Evolutionary conservation across 2,329 filamentous ascomycete species (phyloP), one percentile per base, ranked within the genome.

Genomic region (Fusarium goolgardi): DNA sequence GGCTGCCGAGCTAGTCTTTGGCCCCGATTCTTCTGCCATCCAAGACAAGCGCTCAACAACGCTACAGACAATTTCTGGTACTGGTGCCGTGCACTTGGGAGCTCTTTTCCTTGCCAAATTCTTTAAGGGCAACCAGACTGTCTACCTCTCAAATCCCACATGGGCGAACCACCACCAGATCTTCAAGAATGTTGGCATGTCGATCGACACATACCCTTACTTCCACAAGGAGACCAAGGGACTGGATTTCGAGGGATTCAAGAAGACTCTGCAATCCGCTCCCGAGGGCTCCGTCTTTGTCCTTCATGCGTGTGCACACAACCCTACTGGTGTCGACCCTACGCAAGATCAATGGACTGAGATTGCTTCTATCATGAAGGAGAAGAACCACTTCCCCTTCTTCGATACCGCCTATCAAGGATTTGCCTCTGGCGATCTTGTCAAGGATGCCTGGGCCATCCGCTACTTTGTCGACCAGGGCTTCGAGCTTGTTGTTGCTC

Each of bases 111-210:
- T 99, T 63, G 84, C 91, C 79, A 94, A 91, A 80, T 99, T 98
- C 88, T 97, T 93, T 86, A 84, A 85, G 76, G 85, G 86, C 77
- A 88, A 86, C 81, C 90, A 88, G 71, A 88, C 90, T 62, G 88
- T 96, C 81, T 97, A 97, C 86, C 85, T 98, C 79, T 97, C 94
- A 75, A 92, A 91, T 80, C 96, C 96, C 54, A 99, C 96, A 65
- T 99, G 96, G 96, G 94, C 92, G 72, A 99, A 99, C 84, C 96
- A 99, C 88, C 90, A 96, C 83, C 96, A 98, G 81, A 97, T 99
- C 85, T 97, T 99, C 84, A 88, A 85, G 81, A 98, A 98, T 78
- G 94, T 97, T 76, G 86, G 87, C 73, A 84, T 98, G 31, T 83
- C 88, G 34, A 88, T 93, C 74, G 90, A 90, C 72, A 88, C 88